Evolutionary conservation across 1,284 basidiomycete species (phyloP).

Genomic region (Coniferiporia weirii): DNA sequence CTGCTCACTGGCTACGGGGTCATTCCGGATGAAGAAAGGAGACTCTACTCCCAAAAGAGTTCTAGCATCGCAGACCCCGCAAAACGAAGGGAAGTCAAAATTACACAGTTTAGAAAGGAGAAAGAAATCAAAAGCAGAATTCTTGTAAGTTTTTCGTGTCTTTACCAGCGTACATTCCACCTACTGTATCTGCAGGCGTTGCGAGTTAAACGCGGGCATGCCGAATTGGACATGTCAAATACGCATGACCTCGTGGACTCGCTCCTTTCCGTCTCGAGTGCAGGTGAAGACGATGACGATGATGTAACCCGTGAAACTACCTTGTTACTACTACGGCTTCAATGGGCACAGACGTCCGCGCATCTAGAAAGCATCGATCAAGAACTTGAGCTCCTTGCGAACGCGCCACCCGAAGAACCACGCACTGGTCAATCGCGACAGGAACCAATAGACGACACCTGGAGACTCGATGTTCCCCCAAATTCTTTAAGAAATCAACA

Average conservation of each 20-base stretch:
- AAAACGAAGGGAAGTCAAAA: conserved; percentile 77
- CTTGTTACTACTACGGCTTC: conserved; percentile 67
- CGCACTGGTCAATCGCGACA: conserved; percentile 30
- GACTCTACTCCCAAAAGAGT: conserved; percentile 43
- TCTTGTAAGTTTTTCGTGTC: conserved; percentile 43
- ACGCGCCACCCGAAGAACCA: conserved; percentile 42
- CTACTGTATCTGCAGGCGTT: conserved; percentile 37
- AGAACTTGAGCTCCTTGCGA: conserved; percentile 70
- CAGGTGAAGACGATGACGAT: conserved; percentile 55
- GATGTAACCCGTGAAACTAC: conserved; percentile 62
- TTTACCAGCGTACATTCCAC: background rate
- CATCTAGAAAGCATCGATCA: conserved; percentile 67
- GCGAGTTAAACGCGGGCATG: conserved; percentile 43
- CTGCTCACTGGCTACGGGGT: conserved; percentile 67
- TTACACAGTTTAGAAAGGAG: conserved; percentile 80
- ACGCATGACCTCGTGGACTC: conserved; percentile 60
- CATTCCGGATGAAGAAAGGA: conserved; percentile 57
- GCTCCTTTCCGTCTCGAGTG: conserved; percentile 41
- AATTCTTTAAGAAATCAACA: conserved; percentile 37
- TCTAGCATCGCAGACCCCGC: conserved; percentile 56
- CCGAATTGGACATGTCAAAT: conserved; percentile 35
- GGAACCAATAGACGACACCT: conserved; percentile 45
- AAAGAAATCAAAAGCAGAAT: conserved; percentile 71
- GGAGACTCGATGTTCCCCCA: conserved; percentile 68
- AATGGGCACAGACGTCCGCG: conserved; percentile 64